Base-by-base conservation (phyloP, 2,329 filamentous ascomycete genomes). In the Aspergillus sp. region DNA sequence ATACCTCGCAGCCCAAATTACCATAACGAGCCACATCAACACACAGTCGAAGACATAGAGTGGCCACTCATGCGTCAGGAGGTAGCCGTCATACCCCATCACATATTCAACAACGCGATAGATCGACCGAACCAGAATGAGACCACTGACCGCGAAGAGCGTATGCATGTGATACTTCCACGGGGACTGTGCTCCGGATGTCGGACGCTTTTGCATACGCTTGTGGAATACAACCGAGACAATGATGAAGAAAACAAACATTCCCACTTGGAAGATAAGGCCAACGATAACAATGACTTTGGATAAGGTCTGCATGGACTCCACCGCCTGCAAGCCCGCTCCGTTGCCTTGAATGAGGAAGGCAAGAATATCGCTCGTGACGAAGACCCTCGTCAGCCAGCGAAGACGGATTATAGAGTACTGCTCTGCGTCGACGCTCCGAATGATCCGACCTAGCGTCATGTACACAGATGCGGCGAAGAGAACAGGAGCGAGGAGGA, bases 401-500 rank as follows among this genome's bases (percentile, higher is more conserved):
- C 69, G 71, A 2, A 76, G 71, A 2, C 75, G 74, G 59, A 82
- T 79, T 67, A 81, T 72, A 4, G 80, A 73, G 8, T 73, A 72
- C 8, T 76, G 70, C 58, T 81, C 80, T 32, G 70, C 78, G 7
- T 78, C 69, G 5, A 78, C 70, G 41, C 76, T 66, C 21, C 74
- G 71, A 13, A 83, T 78, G 39, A 83, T 74, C 8, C 81, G 78
- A 32, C 77, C 79, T 39, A 83, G 76, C 15, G 76, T 72, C 71
- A 82, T 84, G 65, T 84, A 84, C 62, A 82, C 79, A 0, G 78
- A 77, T 13, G 82, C 82, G 17, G 81, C 81, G 62, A 82, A 79
- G 54, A 83, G 78, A 3, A 79, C 78, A 1, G 81, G 82, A 1
- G 78, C 80, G 23, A 84, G 74, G 4, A 84, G 75, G 50, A 82